Conservation (phyloP, 176 grass and related monocot genomes). For the Cenchrus americanus region DNA sequence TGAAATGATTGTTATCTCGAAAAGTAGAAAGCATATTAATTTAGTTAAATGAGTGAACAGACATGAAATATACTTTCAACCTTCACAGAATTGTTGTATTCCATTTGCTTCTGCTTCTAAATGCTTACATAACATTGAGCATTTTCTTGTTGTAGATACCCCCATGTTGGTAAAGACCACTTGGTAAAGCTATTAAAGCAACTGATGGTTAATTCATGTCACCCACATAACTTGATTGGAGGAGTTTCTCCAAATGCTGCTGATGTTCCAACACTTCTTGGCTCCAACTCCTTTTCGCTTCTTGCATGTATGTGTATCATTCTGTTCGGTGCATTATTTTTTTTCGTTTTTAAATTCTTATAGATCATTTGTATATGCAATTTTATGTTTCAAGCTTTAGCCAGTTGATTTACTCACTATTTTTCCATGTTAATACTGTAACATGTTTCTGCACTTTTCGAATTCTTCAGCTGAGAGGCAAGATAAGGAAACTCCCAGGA, state of each 20-base stretch:
- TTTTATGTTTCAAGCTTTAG: constrained; percentile 16
- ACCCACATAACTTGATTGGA: constrained; percentile 59
- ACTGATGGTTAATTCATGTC: constrained; percentile 71
- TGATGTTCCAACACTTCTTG: constrained; percentile 87
- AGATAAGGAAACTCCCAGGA: constrained; percentile 55
- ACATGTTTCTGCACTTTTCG: background rate
- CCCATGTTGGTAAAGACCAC: constrained; percentile 93
- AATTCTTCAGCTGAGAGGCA: constrained; percentile 74
- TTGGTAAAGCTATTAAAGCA: constrained; percentile 95
- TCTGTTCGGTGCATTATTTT: background rate
- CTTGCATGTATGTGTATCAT: constrained; percentile 65
- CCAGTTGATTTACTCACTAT: constrained; percentile 9
- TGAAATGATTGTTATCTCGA: constrained; percentile 16
- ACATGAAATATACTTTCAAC: constrained; percentile 1
- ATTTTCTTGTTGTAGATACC: constrained; percentile 65
- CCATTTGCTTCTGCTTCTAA: constrained; percentile 27
- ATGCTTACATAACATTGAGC: constrained; percentile 15
- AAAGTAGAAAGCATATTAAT: constrained; percentile 6
- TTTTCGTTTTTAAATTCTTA: background rate
- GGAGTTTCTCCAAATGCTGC: constrained; percentile 72
- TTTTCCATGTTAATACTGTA: constrained; percentile 21
- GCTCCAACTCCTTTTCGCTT: constrained; percentile 87
- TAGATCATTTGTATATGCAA: constrained; percentile 15
- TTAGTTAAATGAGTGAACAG: background rate
- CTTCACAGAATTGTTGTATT: constrained; percentile 9